Conservation (phyloP, 2,329 filamentous ascomycete genomes). For the Colletotrichum echinochloae region DNA sequence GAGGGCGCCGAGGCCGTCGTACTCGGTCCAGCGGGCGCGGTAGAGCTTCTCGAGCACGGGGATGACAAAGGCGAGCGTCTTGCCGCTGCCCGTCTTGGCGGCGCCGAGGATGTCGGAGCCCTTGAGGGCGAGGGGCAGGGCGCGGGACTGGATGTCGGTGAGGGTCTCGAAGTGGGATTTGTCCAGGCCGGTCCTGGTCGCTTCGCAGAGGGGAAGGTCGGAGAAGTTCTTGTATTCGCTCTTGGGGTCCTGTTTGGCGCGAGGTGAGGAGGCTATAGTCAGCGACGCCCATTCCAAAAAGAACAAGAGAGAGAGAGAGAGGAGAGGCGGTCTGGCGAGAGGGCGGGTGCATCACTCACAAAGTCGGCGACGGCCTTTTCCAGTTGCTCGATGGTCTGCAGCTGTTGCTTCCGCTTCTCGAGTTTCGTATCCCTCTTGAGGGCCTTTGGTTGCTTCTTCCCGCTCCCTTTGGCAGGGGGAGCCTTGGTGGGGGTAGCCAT, state of each 20-base stretch:
- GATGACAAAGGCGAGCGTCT: constrained; percentile 92
- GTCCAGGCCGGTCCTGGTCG: constrained; percentile 83
- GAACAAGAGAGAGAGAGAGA: rapidly evolving
- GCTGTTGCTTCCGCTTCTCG: constrained; percentile 53
- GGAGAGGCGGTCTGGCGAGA: background rate
- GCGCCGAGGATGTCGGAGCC: constrained; percentile 91
- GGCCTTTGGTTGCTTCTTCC: constrained; percentile 48
- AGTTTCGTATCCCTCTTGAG: constrained; percentile 48
- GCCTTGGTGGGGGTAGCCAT: constrained; percentile 44
- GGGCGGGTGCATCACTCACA: constrained; percentile 46
- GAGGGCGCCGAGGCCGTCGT: constrained; percentile 90
- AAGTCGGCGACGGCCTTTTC: constrained; percentile 56
- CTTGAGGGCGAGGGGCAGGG: constrained; percentile 89
- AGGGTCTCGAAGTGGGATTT: constrained; percentile 89
- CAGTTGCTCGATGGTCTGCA: constrained; percentile 55
- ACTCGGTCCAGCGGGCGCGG: constrained; percentile 87
- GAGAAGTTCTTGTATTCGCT: constrained; percentile 76
- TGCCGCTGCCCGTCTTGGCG: constrained; percentile 94
- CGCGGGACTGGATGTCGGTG: constrained; percentile 91
- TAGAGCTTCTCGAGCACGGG: constrained; percentile 95
- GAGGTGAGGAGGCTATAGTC: too few species aligned
- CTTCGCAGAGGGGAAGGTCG: constrained; percentile 86
- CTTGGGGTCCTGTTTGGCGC: constrained; percentile 66
- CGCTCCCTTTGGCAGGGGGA: constrained; percentile 31
- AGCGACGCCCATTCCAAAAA: background rate